Evolutionary conservation across 495 filamentous ascomycete species (phyloP).

Genomic region (Aspergillus sparsus): DNA sequence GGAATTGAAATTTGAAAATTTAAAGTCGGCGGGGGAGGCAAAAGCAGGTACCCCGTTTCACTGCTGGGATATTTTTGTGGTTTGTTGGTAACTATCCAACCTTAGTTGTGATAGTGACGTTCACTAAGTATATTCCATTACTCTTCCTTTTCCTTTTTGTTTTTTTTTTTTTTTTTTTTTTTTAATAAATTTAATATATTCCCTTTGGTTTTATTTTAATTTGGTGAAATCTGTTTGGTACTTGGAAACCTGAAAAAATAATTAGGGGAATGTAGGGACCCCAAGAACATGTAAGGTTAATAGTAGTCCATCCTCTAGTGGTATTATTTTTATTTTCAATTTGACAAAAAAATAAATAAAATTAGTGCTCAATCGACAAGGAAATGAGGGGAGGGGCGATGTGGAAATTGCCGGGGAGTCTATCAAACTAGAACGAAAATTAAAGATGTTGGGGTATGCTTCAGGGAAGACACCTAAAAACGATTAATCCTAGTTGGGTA

Average conservation of each 20-base stretch:
- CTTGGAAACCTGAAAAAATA: not conserved
- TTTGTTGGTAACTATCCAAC: slow-evolving; percentile 17
- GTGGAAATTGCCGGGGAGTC: slow-evolving; percentile 5
- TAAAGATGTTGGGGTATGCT: slow-evolving; percentile 4
- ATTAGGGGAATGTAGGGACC: slow-evolving; percentile 3
- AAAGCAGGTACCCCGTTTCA: slow-evolving; percentile 33
- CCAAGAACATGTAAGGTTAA: slow-evolving; percentile 8
- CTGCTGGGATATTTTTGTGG: slow-evolving; percentile 16
- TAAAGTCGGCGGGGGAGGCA: slow-evolving; percentile 19
- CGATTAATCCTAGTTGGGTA: not conserved
- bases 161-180: not conserved
- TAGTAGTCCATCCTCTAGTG: not conserved
- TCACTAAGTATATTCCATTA: slow-evolving; percentile 2
- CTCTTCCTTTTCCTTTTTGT: slow-evolving; percentile 3
- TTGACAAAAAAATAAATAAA: not conserved
- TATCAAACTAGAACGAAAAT: not conserved
- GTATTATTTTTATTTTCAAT: not conserved
- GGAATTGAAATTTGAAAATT: not conserved
- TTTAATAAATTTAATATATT: no score
- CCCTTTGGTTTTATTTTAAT: not conserved
- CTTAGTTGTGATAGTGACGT: slow-evolving; percentile 20
- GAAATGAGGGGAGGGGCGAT: not conserved
- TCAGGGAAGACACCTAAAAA: not conserved
- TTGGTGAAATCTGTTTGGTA: not conserved
- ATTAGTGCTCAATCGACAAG: not conserved